These are phyloP conservation scores for Dichotomocladium elegans DNA, from an alignment of 371 early-diverging fungal genomes.

Conservation along the genomic window DNA sequence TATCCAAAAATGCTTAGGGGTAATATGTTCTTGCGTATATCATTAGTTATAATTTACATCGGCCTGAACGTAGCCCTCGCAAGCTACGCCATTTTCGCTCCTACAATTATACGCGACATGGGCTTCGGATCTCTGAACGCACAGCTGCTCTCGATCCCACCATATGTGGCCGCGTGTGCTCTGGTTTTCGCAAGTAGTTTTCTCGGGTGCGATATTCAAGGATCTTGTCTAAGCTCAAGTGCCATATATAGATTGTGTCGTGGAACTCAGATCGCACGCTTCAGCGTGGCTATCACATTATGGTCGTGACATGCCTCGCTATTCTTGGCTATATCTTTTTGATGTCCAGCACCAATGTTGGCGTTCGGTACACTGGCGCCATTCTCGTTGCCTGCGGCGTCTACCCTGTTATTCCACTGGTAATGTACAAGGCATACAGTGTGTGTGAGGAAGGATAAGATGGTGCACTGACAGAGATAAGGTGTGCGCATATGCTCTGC, in stretches of 20 bases:
- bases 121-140: slow-evolving; percentile 29
- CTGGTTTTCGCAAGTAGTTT: slow-evolving; percentile 28
- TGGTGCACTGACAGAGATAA: too few relatives aligned
- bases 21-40: neutral
- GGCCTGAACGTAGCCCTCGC: slow-evolving; percentile 35
- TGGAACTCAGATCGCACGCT: slow-evolving; percentile 36
- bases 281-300: slow-evolving; percentile 33
- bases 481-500: too few relatives aligned
- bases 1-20: neutral
- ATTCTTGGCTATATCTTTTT: slow-evolving; percentile 37
- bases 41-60: slow-evolving; percentile 37
- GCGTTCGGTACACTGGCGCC: slow-evolving; percentile 50
- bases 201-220: neutral
- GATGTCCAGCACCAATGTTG: slow-evolving; percentile 28
- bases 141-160: slow-evolving; percentile 36
- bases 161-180: slow-evolving; percentile 29
- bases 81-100: slow-evolving; percentile 36
- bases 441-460: too few relatives aligned
- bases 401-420: slow-evolving; percentile 49
- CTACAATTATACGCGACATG: slow-evolving; percentile 37
- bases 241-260: slow-evolving; percentile 19
- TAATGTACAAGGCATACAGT: neutral
- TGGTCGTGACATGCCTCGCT: slow-evolving; percentile 21
- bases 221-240: neutral
- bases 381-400: slow-evolving; percentile 52